Conservation (phyloP, 2,329 filamentous ascomycete species). For the Ascochyta rabiei region DNA sequence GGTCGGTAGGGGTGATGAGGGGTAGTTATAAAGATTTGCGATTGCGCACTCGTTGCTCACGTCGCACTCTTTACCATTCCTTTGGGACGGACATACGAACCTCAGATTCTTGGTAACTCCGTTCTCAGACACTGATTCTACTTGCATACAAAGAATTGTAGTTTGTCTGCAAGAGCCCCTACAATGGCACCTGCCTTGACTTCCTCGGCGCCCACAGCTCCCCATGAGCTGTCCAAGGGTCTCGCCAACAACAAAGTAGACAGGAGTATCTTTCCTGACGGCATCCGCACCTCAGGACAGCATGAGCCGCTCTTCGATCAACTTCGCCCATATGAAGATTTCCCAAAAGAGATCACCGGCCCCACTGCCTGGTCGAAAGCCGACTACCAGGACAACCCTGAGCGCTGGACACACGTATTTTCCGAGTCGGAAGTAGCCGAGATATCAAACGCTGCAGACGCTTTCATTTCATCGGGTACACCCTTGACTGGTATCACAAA, state of each 20-base stretch:
- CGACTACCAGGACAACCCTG: constrained; percentile 67
- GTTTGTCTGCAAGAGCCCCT: not conserved
- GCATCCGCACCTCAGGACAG: constrained; percentile 73
- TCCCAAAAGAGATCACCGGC: constrained; percentile 73
- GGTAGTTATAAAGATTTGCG: constrained; percentile 22
- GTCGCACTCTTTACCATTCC: constrained; percentile 3
- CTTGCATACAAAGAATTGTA: not conserved
- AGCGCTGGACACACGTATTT: constrained; percentile 76
- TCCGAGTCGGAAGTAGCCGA: constrained; percentile 70
- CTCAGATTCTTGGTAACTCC: not conserved
- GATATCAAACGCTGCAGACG: constrained; percentile 69
- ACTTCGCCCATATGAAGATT: constrained; percentile 70
- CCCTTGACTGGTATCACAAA: constrained; percentile 75
- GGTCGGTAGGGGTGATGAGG: constrained; percentile 17
- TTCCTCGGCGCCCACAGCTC: constrained; percentile 42
- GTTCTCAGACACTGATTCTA: not conserved
- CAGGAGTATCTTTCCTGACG: constrained; percentile 65
- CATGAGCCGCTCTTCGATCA: constrained; percentile 70
- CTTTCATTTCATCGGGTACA: constrained; percentile 68
- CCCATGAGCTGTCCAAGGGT: constrained; percentile 44
- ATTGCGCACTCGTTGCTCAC: not conserved
- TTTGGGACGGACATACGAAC: not conserved
- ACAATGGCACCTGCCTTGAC: constrained; percentile 51
- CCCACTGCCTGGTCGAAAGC: constrained; percentile 74
- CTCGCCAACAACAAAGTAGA: constrained; percentile 44